Conservation (phyloP, 75 land plant species). For the Cryptomeria japonica region DNA sequence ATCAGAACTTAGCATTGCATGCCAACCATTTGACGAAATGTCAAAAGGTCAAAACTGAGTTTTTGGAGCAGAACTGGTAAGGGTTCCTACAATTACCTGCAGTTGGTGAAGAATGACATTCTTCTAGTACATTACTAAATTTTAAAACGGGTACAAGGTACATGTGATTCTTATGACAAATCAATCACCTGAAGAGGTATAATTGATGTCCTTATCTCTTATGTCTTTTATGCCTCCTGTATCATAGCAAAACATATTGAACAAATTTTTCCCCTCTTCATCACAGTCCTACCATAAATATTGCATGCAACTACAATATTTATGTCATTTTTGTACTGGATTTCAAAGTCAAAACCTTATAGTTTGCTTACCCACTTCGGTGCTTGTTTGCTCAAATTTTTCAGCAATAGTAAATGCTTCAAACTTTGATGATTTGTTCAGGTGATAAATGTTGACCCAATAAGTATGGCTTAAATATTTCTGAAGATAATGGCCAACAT, state of each 20-base stretch:
- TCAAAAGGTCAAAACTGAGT: too few relatives aligned
- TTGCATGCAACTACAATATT: not conserved
- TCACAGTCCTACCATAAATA: not conserved
- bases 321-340: not conserved
- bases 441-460: slow-evolving; percentile 17
- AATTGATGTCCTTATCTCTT: not conserved
- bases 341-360: not conserved
- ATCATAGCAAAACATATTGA: not conserved
- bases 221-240: not conserved
- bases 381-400: slow-evolving; percentile 14
- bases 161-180: not conserved
- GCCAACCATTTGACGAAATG: too few relatives aligned
- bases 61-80: too few relatives aligned
- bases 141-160: not conserved
- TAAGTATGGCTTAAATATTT: slow-evolving; percentile 26
- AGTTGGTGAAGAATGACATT: too few relatives aligned
- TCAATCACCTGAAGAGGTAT: not conserved
- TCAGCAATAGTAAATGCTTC: slow-evolving; percentile 1
- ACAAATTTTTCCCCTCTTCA: not conserved
- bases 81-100: too few relatives aligned
- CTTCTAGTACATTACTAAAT: too few relatives aligned
- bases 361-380: slow-evolving; percentile 16
- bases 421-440: slow-evolving; percentile 19
- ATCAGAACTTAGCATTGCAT: too few relatives aligned
- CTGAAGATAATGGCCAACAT: slow-evolving; percentile 25